phyloP scores from a whole-genome alignment of 352 stramenopile species.

The Sclerospora graminicola region DNA sequence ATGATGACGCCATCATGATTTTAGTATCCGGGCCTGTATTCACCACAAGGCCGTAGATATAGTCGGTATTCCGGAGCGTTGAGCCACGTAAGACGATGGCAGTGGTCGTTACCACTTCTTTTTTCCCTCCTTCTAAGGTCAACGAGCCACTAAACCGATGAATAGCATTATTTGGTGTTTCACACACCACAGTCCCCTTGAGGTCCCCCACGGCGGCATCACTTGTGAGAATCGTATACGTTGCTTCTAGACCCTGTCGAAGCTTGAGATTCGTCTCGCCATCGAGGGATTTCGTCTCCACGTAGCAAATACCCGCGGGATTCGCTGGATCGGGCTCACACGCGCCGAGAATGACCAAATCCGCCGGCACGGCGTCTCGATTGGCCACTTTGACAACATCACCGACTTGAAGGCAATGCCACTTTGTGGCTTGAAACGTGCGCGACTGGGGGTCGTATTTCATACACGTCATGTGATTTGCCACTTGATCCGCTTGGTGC shows the following conservation, averaged over 20 bases:
- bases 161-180: slow-evolving; percentile 86
- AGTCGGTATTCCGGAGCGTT: slow-evolving; percentile 87
- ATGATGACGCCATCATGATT: slow-evolving; percentile 84
- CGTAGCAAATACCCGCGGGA: slow-evolving; percentile 80
- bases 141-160: slow-evolving; percentile 87
- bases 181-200: slow-evolving; percentile 55
- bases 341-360: slow-evolving; percentile 80
- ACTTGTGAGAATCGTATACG: slow-evolving; percentile 51
- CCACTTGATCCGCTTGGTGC: slow-evolving; percentile 77
- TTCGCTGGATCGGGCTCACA: slow-evolving; percentile 61
- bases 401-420: slow-evolving; percentile 75
- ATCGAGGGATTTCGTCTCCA: slow-evolving; percentile 90
- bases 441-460: slow-evolving; percentile 24
- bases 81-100: slow-evolving; percentile 82
- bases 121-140: slow-evolving; percentile 36
- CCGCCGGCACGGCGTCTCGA: slow-evolving; percentile 75
- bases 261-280: slow-evolving; percentile 92
- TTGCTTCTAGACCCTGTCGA: slow-evolving; percentile 63
- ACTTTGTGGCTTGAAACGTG: slow-evolving; percentile 59
- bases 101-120: slow-evolving; percentile 72
- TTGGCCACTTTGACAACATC: slow-evolving; percentile 87
- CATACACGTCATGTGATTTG: slow-evolving; percentile 68
- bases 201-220: slow-evolving; percentile 46
- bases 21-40: slow-evolving; percentile 88
- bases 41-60: slow-evolving; percentile 85